Percentiles rank a stretch among this genome's conserved stretches.
These are phyloP conservation scores for Fusarium illudens DNA, from an alignment of 2,329 filamentous ascomycete genomes.

Conservation along the genomic window DNA sequence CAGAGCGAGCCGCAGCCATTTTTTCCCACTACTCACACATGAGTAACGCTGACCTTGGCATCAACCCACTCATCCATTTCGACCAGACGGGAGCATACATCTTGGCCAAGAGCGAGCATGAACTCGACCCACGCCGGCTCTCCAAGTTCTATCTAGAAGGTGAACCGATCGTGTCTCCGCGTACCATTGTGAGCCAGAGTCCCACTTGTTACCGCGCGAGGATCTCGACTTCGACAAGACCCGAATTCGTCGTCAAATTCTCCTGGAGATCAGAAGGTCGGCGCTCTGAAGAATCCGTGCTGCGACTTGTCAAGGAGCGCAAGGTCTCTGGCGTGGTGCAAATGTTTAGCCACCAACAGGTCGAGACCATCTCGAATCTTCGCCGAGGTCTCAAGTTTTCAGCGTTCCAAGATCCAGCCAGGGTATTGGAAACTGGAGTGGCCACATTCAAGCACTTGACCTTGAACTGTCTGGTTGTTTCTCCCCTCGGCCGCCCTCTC, in stretches of 20 bases:
- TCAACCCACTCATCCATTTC: neutral
- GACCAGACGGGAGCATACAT: conserved; percentile 7
- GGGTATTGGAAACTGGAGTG: neutral
- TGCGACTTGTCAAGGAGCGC: conserved; percentile 19
- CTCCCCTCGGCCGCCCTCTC: conserved; percentile 24
- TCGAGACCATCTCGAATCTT: conserved; percentile 22
- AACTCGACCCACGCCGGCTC: neutral
- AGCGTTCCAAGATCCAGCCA: neutral
- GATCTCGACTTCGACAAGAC: neutral
- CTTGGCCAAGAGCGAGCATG: neutral
- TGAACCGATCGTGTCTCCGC: conserved; percentile 12
- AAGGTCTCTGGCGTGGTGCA: conserved; percentile 25
- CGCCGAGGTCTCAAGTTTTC: conserved; percentile 19
- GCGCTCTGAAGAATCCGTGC: conserved; percentile 19
- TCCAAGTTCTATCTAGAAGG: neutral
- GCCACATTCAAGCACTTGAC: conserved; percentile 21
- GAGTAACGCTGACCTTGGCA: conserved; percentile 10
- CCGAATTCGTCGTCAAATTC: conserved; percentile 31
- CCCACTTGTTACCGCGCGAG: conserved; percentile 29
- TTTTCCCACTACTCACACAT: conserved; percentile 11
- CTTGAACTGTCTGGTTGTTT: conserved; percentile 11
- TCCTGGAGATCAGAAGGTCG: conserved; percentile 7
- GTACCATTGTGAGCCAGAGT: conserved; percentile 22
- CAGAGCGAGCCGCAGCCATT: neutral
- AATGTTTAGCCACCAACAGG: conserved; percentile 19